These are phyloP conservation scores for Mycena chlorophos DNA, from an alignment of 768 basidiomycete species.

Conservation along the genomic window DNA sequence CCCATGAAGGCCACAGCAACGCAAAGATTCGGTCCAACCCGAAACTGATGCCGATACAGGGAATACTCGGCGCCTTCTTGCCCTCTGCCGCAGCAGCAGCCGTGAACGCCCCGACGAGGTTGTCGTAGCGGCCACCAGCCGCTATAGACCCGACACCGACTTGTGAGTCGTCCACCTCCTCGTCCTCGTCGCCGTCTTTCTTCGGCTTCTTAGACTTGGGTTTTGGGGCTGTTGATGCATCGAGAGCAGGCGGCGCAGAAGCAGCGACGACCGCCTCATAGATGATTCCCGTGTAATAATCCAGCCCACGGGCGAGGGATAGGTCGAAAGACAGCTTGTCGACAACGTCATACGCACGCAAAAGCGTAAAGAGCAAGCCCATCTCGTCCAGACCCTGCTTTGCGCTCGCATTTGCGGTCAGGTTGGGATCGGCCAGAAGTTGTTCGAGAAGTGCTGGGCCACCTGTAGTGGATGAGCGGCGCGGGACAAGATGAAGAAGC, in stretches of 20 bases:
- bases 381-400: constrained; percentile 86
- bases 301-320: constrained; percentile 94
- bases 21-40: constrained; percentile 94
- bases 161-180: constrained; percentile 87
- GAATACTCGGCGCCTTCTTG: constrained; percentile 64
- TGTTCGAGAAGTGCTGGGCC: constrained; percentile 73
- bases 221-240: constrained; percentile 41
- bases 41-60: constrained; percentile 91
- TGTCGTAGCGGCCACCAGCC: constrained; percentile 97
- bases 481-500: not conserved
- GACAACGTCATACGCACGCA: constrained; percentile 76
- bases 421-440: constrained; percentile 59
- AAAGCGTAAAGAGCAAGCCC: constrained; percentile 77
- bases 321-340: constrained; percentile 94
- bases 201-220: constrained; percentile 48
- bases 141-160: constrained; percentile 99
- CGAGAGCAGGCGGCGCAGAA: constrained; percentile 88
- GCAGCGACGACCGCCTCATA: constrained; percentile 94
- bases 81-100: constrained; percentile 74
- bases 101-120: constrained; percentile 90
- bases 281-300: constrained; percentile 98
- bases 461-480: constrained; percentile 45
- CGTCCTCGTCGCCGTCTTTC: constrained; percentile 41
- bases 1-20: constrained; percentile 85
- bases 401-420: constrained; percentile 73